Base-by-base conservation (phyloP, 306 rosid genomes). In the Hylodesmum podocarpum region DNA sequence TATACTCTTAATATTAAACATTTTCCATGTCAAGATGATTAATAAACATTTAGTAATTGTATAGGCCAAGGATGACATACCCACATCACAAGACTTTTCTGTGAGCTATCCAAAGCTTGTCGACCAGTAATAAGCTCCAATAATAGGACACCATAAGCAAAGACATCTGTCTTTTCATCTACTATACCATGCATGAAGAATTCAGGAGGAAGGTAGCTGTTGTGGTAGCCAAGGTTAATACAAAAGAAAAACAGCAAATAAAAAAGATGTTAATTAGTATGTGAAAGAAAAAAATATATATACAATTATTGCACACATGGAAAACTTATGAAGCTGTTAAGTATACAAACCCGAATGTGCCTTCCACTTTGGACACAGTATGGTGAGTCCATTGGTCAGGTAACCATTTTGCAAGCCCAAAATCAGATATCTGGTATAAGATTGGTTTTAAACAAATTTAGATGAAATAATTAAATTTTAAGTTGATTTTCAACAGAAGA, bases 361-460 rank as follows among this genome's bases (percentile, higher is more conserved):
- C 99, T 91, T 96, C 99, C 24, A 96, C 68, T 77, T 91, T 93
- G 46, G 96, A 88, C 14, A 92, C 97, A 24, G 87, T 71, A 78
- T 96, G 99, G 87, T 96, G 99, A 80, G 96, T 91, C 99, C 97
- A 96, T 77, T 89, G 97, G 78, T 92, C 97, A 59, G 99, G 98
- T 36, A 96, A 90, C 99, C 98, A 96, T 83, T 92, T 96, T 9
- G 99, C 89, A 51, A 96, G 98, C 70, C 99, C 99, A 50, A 96
- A 96, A 84, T 96, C 99, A 51, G 96, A 89, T 80, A 96, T 89
- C 99, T 95, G 88, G 78, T 12, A 64, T 44, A 84, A 78, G 43
- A 82, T 84, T 69, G 66, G 58, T 57, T 79, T 65, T 59, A 79
- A 31, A 70, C 58, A 66, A 62, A 66, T 36, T 44, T 65, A 21